Evolutionary conservation across 148 eudicot species (phyloP), one percentile per base, ranked within the genome.

Genomic region (Rheum nobile): DNA sequence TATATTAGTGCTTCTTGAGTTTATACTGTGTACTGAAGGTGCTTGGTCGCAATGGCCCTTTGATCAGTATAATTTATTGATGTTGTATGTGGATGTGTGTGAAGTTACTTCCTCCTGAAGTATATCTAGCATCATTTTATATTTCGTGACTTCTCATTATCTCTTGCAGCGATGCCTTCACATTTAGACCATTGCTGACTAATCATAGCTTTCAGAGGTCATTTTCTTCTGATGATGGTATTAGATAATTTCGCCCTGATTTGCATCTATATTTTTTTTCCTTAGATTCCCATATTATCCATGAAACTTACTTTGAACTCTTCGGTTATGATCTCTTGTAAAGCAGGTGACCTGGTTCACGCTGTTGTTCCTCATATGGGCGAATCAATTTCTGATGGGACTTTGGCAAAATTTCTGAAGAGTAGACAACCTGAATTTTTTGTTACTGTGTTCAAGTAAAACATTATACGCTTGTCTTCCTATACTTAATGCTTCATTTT

Each of bases 311-410:
- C 11, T 48, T 4, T 34, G 19, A 46, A 32, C n/a, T 31, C 48
- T 24, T 24, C 13, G 13, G 0, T 10, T 28, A 29, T 1, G 52
- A 26, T 22, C 34, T 54, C 11, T 3, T 29, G 11, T 50, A 42
- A 48, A 14, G 47, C 44, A 79, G 85, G 85, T 75, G 85, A 83
- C 11, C 17, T 80, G 16, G 85, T 83, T 22, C 79, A 80, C 21
- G 85, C 85, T 47, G 83, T 80, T 71, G 85, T 83, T 6, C 85
- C 85, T 43, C 76, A 41, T 47, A 80, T 83, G 85, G 85, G 85
- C 2, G 85, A 83, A 75, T 83, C 85, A 1, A 77, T 80, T n/a
- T 80, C 77, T 68, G 85, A 83, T 75, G 85, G 85, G 43, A 83
- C 85, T 24, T 26, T 83, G 48, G 83, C 85, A n/a, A 77, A 71